Conservation (phyloP, 1,139 yeast genomes). For the Blastobotrys aristatus region DNA sequence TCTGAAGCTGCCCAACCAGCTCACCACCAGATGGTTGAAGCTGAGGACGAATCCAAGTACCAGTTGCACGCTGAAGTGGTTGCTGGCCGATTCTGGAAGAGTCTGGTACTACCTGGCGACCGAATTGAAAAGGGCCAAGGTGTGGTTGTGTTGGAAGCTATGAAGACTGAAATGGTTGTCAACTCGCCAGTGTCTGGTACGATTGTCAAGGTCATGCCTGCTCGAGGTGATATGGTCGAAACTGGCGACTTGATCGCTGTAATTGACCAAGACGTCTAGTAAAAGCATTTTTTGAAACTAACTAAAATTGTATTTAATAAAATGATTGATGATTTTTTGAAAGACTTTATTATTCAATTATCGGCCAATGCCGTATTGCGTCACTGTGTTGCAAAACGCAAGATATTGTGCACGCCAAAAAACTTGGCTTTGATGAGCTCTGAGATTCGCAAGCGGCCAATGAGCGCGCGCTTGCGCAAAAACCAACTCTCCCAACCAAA, state of each 20-base stretch:
- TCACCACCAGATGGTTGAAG: neutral
- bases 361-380: too few relatives aligned
- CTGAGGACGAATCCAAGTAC: constrained; percentile 48
- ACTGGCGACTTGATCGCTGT: constrained; percentile 93
- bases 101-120: constrained; percentile 78
- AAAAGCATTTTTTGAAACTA: too few relatives aligned
- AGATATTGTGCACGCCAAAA: too few relatives aligned
- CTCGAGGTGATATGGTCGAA: constrained; percentile 92
- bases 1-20: neutral
- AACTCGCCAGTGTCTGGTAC: constrained; percentile 68
- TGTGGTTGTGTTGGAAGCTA: constrained; percentile 86
- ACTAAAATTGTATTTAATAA: neutral
- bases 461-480: too few relatives aligned
- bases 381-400: too few relatives aligned
- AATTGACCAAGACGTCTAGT: constrained; percentile 10
- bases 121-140: constrained; percentile 69
- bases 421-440: too few relatives aligned
- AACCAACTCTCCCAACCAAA: too few relatives aligned
- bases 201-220: constrained; percentile 69
- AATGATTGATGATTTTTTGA: neutral
- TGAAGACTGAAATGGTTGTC: constrained; percentile 97
- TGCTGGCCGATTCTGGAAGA: constrained; percentile 96
- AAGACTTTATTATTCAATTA: neutral
- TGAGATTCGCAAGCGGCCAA: too few relatives aligned
- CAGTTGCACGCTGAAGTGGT: constrained; percentile 80